Percentiles rank a stretch among this genome's conserved stretches.
phyloP scores from a whole-genome alignment of 345 rosid species.

The Lepidium africanum region DNA sequence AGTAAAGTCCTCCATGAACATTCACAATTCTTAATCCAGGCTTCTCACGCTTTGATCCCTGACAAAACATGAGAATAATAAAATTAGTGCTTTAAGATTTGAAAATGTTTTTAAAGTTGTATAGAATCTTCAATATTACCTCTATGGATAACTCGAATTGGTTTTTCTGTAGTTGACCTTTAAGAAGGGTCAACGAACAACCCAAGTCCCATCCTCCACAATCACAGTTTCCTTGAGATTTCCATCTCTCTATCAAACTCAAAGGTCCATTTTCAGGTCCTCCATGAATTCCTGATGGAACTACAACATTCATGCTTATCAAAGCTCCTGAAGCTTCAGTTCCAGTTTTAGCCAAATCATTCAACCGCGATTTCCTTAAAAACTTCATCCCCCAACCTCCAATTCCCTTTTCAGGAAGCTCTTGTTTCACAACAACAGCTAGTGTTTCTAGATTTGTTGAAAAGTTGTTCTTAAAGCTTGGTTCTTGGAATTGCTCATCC shows the following conservation, averaged over 20 bases:
- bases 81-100: not conserved
- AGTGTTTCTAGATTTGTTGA: conserved; percentile 61
- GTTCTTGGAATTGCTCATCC: conserved; percentile 36
- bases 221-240: conserved; percentile 75
- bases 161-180: conserved; percentile 29
- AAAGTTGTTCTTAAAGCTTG: conserved; percentile 29
- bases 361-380: conserved; percentile 35
- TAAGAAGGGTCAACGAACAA: conserved; percentile 59
- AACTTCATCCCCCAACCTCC: conserved; percentile 95
- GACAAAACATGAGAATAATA: conserved; percentile 4
- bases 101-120: no score
- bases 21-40: conserved; percentile 44
- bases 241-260: conserved; percentile 74
- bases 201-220: conserved; percentile 95
- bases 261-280: conserved; percentile 66
- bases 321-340: conserved; percentile 24
- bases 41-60: conserved; percentile 41
- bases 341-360: conserved; percentile 8
- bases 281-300: conserved; percentile 69
- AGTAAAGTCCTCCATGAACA: conserved; percentile 42
- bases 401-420: conserved; percentile 14
- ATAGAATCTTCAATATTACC: not conserved
- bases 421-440: conserved; percentile 58
- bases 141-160: conserved; percentile 37
- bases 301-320: conserved; percentile 50